These are phyloP conservation scores for Jimgerdemannia lactiflua DNA, from an alignment of 192 early-diverging fungal genomes.

Conservation along the genomic window DNA sequence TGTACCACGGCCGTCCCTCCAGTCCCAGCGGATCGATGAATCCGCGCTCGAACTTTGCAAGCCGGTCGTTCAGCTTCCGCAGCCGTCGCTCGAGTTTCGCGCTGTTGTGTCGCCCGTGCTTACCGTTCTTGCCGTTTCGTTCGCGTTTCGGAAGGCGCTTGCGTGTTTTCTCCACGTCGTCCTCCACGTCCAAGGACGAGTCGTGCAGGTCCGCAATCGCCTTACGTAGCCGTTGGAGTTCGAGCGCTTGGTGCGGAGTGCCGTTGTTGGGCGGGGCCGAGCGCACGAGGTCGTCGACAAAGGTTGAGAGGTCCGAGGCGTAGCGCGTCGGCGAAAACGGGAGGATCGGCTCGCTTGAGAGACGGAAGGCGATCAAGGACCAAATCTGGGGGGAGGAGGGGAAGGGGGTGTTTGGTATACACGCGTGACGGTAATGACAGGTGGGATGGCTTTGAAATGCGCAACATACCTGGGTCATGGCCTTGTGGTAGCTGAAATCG, in stretches of 20 bases:
- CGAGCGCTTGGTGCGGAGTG: background rate
- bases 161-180: background rate
- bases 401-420: background rate
- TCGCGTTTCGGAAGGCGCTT: background rate
- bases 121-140: background rate
- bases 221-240: slow-evolving; percentile 9
- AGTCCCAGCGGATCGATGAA: slow-evolving; percentile 58
- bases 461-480: slow-evolving; percentile 23
- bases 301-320: slow-evolving; percentile 38
- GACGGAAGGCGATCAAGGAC: slow-evolving; percentile 40
- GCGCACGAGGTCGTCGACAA: slow-evolving; percentile 27
- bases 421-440: background rate
- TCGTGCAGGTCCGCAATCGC: background rate
- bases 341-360: slow-evolving; percentile 46
- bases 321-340: slow-evolving; percentile 40
- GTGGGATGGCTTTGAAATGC: background rate
- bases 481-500: slow-evolving; percentile 46
- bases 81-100: slow-evolving; percentile 16
- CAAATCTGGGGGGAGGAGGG: slow-evolving; percentile 19
- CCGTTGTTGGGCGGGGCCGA: background rate
- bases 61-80: slow-evolving; percentile 42
- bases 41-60: slow-evolving; percentile 48
- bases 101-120: background rate
- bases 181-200: background rate
- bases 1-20: slow-evolving; percentile 51